Conservation (phyloP, 2,329 filamentous ascomycete genomes). For the Verruconis gallopava region DNA sequence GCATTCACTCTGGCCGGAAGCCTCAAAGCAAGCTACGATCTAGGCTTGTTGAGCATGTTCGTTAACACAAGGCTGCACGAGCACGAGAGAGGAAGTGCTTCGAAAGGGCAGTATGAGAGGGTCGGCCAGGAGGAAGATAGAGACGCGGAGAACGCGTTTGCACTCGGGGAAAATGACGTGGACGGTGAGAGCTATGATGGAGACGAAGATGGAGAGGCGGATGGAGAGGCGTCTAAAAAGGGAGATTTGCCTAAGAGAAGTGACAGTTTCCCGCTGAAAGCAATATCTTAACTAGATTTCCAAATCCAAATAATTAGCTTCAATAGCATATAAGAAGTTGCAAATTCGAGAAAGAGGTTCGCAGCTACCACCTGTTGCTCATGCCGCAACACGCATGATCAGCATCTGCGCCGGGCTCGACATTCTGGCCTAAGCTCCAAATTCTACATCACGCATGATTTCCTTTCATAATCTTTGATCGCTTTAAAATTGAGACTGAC, state of each 20-base stretch:
- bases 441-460: too few species aligned
- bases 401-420: too few species aligned
- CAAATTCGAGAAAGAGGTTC: too few species aligned
- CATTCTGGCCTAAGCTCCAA: too few species aligned
- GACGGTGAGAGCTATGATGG: not conserved
- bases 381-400: too few species aligned
- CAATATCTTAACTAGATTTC: too few species aligned
- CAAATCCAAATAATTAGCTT: too few species aligned
- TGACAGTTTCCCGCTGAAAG: slow-evolving; percentile 4
- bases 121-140: not conserved
- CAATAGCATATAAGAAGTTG: too few species aligned
- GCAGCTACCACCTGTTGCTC: too few species aligned
- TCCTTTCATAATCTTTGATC: too few species aligned
- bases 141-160: not conserved
- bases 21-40: slow-evolving; percentile 24
- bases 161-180: not conserved
- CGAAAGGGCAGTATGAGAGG: not conserved
- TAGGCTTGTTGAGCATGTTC: slow-evolving; percentile 2
- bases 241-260: not conserved
- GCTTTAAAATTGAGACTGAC: too few species aligned
- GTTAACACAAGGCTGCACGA: slow-evolving; percentile 2
- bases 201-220: not conserved
- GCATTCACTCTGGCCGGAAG: slow-evolving; percentile 26
- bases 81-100: not conserved
- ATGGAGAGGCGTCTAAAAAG: not conserved